These are phyloP conservation scores for Cryptosporidium xiaoi DNA, from an alignment of 169 alveolate genomes.

Conservation along the genomic window DNA sequence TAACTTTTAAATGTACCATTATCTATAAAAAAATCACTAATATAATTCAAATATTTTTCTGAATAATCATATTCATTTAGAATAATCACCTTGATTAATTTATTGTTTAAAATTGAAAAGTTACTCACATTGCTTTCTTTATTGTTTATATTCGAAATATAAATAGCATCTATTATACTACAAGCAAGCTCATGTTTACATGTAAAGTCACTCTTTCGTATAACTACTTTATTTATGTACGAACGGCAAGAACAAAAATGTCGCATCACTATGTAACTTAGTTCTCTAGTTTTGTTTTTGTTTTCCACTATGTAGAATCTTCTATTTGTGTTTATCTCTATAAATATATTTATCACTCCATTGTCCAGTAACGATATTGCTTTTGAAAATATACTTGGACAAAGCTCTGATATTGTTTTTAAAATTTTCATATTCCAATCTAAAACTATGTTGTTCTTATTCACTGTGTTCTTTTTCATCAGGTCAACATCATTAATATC, in stretches of 20 bases:
- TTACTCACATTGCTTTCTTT: background rate
- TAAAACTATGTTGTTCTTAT: background rate
- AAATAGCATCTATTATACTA: slow-evolving; percentile 30
- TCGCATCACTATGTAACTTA: slow-evolving; percentile 51
- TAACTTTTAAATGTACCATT: slow-evolving; percentile 2
- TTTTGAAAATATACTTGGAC: slow-evolving; percentile 41
- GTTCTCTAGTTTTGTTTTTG: slow-evolving; percentile 3
- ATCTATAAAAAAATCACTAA: slow-evolving; percentile 36
- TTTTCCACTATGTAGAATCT: slow-evolving; percentile 50
- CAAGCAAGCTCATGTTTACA: slow-evolving; percentile 72
- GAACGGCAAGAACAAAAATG: slow-evolving; percentile 64
- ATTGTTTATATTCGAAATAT: slow-evolving; percentile 14
- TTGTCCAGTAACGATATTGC: slow-evolving; percentile 45
- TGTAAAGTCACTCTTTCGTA: slow-evolving; percentile 51
- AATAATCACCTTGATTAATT: background rate
- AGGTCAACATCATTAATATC: background rate
- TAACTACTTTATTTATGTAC: slow-evolving; percentile 40
- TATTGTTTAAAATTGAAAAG: background rate
- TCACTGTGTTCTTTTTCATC: background rate
- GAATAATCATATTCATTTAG: slow-evolving; percentile 37
- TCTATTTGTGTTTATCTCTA: slow-evolving; percentile 12
- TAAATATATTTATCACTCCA: slow-evolving; percentile 22
- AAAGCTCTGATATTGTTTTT: slow-evolving; percentile 50
- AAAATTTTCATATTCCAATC: slow-evolving; percentile 6
- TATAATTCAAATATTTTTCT: background rate